phyloP scores from a whole-genome alignment of 2,329 filamentous ascomycete species.

The Diaporthe helianthi region DNA sequence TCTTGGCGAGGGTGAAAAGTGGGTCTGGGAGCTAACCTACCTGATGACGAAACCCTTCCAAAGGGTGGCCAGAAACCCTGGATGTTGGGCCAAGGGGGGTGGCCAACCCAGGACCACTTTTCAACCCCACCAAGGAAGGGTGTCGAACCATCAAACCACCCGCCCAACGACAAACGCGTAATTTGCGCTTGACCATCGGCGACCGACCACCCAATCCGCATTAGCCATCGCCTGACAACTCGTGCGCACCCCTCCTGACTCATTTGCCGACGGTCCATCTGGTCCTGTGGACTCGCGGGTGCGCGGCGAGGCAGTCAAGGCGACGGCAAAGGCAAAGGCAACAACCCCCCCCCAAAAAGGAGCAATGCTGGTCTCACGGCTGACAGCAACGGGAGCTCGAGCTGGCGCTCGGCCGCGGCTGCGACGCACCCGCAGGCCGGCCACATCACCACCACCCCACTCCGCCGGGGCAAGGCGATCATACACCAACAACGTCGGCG shows the following conservation, averaged over 20 bases:
- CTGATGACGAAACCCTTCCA: neutral
- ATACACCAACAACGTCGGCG: neutral
- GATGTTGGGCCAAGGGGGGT: neutral
- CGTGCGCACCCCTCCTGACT: neutral
- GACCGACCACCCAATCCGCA: neutral
- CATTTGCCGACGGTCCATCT: neutral
- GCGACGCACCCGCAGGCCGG: neutral
- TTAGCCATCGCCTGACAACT: neutral
- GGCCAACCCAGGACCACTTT: conserved; percentile 3
- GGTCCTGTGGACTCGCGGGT: neutral
- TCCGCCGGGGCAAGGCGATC: neutral
- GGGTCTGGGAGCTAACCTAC: neutral
- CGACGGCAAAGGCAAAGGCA: neutral
- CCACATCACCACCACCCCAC: neutral
- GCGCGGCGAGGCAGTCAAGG: neutral
- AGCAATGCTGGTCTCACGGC: neutral
- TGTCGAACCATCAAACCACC: conserved; percentile 12
- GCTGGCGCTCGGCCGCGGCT: conserved; percentile 3
- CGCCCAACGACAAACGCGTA: neutral
- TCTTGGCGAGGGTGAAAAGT: neutral
- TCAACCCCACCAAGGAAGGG: neutral
- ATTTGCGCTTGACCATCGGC: neutral
- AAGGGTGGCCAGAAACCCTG: neutral
- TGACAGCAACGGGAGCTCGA: neutral
- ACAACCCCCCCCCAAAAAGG: no score